phyloP scores from a whole-genome alignment of 2,329 filamentous ascomycete genomes.

The Ophiostoma himal-ulmi region DNA sequence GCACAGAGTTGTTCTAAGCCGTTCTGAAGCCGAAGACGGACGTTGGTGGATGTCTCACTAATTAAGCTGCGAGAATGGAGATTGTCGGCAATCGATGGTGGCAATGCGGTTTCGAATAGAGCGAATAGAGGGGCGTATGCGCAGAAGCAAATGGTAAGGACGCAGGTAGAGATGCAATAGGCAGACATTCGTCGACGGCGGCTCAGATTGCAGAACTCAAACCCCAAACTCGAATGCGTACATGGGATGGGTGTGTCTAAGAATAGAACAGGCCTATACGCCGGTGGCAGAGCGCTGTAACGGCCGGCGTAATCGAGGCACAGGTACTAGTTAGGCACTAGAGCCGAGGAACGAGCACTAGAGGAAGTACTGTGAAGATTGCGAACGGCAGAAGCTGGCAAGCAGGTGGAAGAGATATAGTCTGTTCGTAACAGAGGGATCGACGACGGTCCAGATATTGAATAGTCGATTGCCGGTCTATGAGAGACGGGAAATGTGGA shows the following conservation, averaged over 20 bases:
- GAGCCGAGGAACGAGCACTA: not conserved
- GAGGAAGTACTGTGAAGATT: not conserved
- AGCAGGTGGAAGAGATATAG: not conserved
- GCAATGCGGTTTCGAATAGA: not conserved
- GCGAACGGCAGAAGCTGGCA: not conserved
- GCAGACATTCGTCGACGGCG: constrained; percentile 16
- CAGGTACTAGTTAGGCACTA: not conserved
- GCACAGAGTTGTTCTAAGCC: not conserved
- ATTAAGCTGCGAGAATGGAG: not conserved
- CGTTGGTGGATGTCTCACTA: constrained; percentile 1
- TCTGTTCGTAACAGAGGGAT: too few species aligned
- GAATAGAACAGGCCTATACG: constrained; percentile 16
- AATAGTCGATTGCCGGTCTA: not conserved
- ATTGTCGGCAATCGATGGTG: not conserved
- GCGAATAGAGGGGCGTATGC: not conserved
- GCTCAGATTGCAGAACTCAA: not conserved
- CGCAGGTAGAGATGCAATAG: not conserved
- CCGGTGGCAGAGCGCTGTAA: constrained; percentile 8
- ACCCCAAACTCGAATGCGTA: constrained; percentile 12
- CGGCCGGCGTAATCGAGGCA: constrained; percentile 17
- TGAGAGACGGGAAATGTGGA: not conserved
- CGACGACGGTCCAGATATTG: not conserved
- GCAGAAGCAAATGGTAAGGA: not conserved
- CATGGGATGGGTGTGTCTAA: constrained; percentile 14
- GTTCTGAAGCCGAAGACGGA: not conserved